Evolutionary conservation across 2,329 filamentous ascomycete species (phyloP), one percentile per base, ranked within the genome.

Genomic region (Colletotrichum abscissum): DNA sequence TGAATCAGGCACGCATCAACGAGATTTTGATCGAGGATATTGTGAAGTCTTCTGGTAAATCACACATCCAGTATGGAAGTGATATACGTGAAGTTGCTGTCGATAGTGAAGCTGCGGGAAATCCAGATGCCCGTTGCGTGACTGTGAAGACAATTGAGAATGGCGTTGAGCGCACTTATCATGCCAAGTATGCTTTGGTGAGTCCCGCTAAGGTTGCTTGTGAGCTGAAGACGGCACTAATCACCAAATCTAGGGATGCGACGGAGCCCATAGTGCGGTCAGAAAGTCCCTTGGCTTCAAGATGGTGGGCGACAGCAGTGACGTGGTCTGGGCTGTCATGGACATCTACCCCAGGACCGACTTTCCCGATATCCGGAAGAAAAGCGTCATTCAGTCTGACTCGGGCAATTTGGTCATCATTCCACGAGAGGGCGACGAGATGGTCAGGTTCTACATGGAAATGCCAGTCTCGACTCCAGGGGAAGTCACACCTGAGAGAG

Each of bases 381-480:
- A 90, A 73, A 83, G 81, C 9, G 84, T 88, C 0, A 85, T 92
- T 30, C 88, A 89, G 75, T 90, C 89, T 0, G 79, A 82, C 0
- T 81, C 84, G 79, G 71, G 71, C 1, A 73, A 66, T 5, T 28
- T 95, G 78, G 93, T 95, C 88, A 91, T 95, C 5, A 95, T 96
- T 69, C 92, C 92, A 1, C 86, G 91, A 9, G 91, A 93, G 79
- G 82, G 71, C 1, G 71, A 88, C 57, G 88, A 89, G 69, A 88
- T 92, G 79, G 90, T 92, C 56, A 86, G 92, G 16, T 88, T 93
- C 24, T 92, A 94, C 76, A 90, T 94, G 72, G 93, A 94, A 77
- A 89, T 91, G 58, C 88, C 88, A 6, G 67, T 63, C 1, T 92
- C 72, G 1, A 86, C 87, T 0, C 77, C 78, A 0, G 85, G 86